Evolutionary conservation across 768 basidiomycete genomes (phyloP).

Genomic region (Tephrocybe sp.): DNA sequence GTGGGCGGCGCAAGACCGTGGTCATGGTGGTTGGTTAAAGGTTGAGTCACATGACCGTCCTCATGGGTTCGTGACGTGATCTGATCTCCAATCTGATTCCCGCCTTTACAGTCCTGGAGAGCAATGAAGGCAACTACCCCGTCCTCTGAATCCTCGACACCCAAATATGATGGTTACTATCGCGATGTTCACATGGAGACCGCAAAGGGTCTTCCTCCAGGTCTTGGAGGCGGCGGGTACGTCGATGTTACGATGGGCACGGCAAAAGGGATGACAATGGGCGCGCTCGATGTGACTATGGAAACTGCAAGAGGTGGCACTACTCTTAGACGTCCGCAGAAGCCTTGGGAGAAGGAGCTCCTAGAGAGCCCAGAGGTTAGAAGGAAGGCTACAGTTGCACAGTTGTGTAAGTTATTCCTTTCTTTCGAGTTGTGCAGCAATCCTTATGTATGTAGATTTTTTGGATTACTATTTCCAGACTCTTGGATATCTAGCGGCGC

Average conservation of each 20-base stretch:
- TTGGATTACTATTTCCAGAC: conserved; percentile 98
- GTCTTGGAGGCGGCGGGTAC: conserved; percentile 11
- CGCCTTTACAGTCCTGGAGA: neutral
- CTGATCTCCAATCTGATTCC: conserved; percentile 1
- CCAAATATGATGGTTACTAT: conserved; percentile 23
- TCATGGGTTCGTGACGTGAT: conserved; percentile 14
- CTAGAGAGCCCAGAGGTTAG: conserved; percentile 84
- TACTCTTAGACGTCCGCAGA: conserved; percentile 58
- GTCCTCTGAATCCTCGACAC: conserved; percentile 24
- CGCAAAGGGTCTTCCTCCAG: conserved; percentile 51
- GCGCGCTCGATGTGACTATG: conserved; percentile 60
- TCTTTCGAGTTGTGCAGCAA: neutral
- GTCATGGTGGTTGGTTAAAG: neutral
- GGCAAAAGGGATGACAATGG: conserved; percentile 53
- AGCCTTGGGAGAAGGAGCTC: conserved; percentile 85
- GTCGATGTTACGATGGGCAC: conserved; percentile 74
- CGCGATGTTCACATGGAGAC: conserved; percentile 81
- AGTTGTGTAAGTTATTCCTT: conserved; percentile 73
- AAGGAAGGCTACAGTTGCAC: conserved; percentile 95
- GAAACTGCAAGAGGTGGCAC: conserved; percentile 54
- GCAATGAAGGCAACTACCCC: conserved; percentile 6
- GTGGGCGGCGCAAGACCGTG: conserved; percentile 37
- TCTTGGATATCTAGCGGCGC: conserved; percentile 82
- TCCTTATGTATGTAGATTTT: conserved; percentile 58
- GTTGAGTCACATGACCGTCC: conserved; percentile 17